Evolutionary conservation across 441 rosid species (phyloP).

Genomic region (Francoa sonchifolia): DNA sequence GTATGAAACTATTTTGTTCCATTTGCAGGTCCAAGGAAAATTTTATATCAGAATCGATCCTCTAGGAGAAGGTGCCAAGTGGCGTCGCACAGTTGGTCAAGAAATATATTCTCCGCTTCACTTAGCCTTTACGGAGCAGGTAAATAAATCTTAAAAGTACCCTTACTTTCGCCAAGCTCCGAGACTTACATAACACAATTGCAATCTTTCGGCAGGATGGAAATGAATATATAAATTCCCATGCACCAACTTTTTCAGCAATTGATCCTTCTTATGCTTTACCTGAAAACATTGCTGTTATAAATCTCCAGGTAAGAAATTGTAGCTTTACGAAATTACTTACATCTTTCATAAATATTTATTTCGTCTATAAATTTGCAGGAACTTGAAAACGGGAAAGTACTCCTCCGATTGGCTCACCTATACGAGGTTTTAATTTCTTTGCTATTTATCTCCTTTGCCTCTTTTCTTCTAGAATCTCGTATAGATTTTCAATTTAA

Average conservation of each 20-base stretch:
- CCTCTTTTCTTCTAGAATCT: not conserved
- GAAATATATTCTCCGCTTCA: constrained; percentile 65
- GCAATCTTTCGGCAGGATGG: constrained; percentile 46
- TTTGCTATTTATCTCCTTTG: constrained; percentile 6
- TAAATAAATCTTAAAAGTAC: too few relatives aligned
- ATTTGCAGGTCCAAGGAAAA: constrained; percentile 57
- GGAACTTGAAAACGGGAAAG: constrained; percentile 50
- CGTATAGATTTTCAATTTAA: too few relatives aligned
- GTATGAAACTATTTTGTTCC: too few relatives aligned
- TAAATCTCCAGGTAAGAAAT: constrained; percentile 62
- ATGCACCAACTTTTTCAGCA: constrained; percentile 34
- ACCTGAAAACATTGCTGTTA: constrained; percentile 42
- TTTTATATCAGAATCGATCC: constrained; percentile 40
- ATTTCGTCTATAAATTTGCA: constrained; percentile 13
- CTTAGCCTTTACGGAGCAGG: constrained; percentile 63
- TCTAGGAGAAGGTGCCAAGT: constrained; percentile 62
- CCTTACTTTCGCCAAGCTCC: too few relatives aligned
- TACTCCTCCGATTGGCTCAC: constrained; percentile 61
- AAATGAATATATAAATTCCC: constrained; percentile 35
- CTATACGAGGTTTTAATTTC: constrained; percentile 39
- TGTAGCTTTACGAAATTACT: too few relatives aligned
- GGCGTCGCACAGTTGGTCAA: constrained; percentile 63
- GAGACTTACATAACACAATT: too few relatives aligned
- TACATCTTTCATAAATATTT: too few relatives aligned
- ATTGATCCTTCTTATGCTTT: constrained; percentile 49